Conservation (phyloP, 352 stramenopile genomes). For the Phytophthora ramorum region DNA sequence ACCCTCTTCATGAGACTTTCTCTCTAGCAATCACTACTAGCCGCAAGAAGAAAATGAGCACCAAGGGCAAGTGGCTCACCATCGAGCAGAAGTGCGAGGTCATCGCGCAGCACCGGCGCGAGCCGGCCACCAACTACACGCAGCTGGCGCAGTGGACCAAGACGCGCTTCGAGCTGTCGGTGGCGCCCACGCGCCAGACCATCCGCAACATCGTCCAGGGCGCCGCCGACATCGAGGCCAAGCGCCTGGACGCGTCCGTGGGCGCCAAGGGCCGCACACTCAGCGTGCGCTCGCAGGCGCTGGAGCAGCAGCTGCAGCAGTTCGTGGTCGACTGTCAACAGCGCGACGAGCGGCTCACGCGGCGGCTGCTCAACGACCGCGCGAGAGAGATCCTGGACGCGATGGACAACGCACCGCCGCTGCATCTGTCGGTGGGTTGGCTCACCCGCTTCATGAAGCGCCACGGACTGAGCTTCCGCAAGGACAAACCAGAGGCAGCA, state of each 20-base stretch:
- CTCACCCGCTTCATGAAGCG: slow-evolving; percentile 37
- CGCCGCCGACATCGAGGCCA: slow-evolving; percentile 25
- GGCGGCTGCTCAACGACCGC: slow-evolving; percentile 12
- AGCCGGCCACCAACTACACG: slow-evolving; percentile 19
- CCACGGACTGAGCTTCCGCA: slow-evolving; percentile 29
- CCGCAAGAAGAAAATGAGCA: slow-evolving; percentile 16
- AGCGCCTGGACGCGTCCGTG: slow-evolving; percentile 9
- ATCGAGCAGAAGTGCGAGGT: slow-evolving; percentile 38
- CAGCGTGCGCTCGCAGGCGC: slow-evolving; percentile 25
- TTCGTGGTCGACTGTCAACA: slow-evolving; percentile 14
- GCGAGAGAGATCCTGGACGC: slow-evolving; percentile 26
- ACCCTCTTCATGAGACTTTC: slow-evolving; percentile 23
- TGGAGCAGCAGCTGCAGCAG: slow-evolving; percentile 21
- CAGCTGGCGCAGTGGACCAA: slow-evolving; percentile 34
- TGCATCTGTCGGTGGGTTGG: slow-evolving; percentile 32
- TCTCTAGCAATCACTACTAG: not conserved
- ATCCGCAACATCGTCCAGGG: slow-evolving; percentile 28
- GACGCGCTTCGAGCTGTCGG: slow-evolving; percentile 22
- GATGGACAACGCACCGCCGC: slow-evolving; percentile 20
- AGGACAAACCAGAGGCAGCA: slow-evolving; percentile 7
- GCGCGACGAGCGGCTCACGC: slow-evolving; percentile 13
- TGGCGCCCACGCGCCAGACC: slow-evolving; percentile 23
- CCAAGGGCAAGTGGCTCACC: slow-evolving; percentile 36
- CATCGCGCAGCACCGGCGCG: slow-evolving; percentile 26
- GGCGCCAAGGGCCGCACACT: slow-evolving; percentile 14